These are phyloP conservation scores for Yamadazyma ubonensis DNA, from an alignment of 805 yeast species.

Conservation along the genomic window DNA sequence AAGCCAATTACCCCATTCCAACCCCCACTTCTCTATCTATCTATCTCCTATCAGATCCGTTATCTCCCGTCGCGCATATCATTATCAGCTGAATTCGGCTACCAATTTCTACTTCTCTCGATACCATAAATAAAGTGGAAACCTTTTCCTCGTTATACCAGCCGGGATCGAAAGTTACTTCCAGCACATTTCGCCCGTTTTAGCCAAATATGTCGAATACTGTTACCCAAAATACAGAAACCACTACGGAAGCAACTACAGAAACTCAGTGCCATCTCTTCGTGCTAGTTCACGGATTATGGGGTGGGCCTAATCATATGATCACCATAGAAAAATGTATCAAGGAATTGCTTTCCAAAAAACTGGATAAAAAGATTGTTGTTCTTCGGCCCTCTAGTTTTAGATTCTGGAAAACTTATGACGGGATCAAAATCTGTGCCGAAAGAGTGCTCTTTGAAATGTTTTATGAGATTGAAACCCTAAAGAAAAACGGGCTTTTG, in stretches of 20 bases:
- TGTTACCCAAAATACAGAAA: no score
- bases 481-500: constrained; percentile 26
- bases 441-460: constrained; percentile 36
- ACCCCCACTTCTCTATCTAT: no score
- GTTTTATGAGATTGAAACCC: constrained; percentile 39
- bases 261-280: constrained; percentile 28
- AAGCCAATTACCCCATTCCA: no score
- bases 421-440: constrained; percentile 38
- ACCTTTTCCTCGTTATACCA: no score
- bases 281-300: constrained; percentile 42
- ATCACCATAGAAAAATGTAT: constrained; percentile 34
- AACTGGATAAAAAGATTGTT: constrained; percentile 27
- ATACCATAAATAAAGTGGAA: no score
- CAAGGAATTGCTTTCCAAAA: constrained; percentile 23
- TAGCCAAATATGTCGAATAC: no score
- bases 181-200: no score
- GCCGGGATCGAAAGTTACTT: no score
- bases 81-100: background rate
- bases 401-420: constrained; percentile 45
- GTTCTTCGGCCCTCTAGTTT: constrained; percentile 39
- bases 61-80: background rate
- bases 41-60: background rate
- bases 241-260: no score
- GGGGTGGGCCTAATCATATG: constrained; percentile 47
- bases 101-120: no score